Conservation (phyloP, 2,329 filamentous ascomycete species). For the Alternaria rosae region DNA sequence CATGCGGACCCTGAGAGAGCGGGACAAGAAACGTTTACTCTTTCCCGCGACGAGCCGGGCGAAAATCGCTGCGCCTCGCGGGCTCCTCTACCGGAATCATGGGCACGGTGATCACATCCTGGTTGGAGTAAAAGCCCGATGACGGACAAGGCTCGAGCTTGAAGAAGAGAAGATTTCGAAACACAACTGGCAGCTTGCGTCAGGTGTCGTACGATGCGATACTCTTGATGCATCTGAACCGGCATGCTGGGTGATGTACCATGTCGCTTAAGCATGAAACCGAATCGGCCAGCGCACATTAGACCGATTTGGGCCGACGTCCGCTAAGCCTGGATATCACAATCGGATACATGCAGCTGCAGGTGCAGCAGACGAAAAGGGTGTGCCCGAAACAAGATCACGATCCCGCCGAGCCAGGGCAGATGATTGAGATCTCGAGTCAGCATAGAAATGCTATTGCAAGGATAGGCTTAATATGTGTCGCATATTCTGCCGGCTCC, state of each 20-base stretch:
- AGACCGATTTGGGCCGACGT: conserved; percentile 15
- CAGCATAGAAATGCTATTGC: conserved; percentile 8
- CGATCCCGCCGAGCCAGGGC: conserved; percentile 14
- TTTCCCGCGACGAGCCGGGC: conserved; percentile 11
- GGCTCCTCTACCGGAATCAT: conserved; percentile 1
- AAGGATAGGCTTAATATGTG: conserved; percentile 3
- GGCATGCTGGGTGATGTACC: conserved; percentile 7
- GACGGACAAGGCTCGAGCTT: conserved; percentile 3
- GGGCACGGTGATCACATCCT: conserved; percentile 14
- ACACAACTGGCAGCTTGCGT: conserved; percentile 15
- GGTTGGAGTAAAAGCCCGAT: conserved; percentile 8
- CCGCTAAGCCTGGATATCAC: conserved; percentile 16
- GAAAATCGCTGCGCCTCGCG: conserved; percentile 2
- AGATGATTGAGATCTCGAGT: conserved; percentile 14
- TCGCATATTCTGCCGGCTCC: conserved; percentile 8
- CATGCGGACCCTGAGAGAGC: conserved; percentile 15
- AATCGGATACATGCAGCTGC: conserved; percentile 18
- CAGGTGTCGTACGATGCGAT: conserved; percentile 25
- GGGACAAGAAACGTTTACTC: conserved; percentile 10
- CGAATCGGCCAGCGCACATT: conserved; percentile 15
- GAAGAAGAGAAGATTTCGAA: conserved; percentile 13
- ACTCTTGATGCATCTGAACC: conserved; percentile 20
- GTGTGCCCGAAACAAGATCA: conserved; percentile 19
- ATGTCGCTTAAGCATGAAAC: conserved; percentile 26
- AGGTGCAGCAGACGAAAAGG: conserved; percentile 15